phyloP scores from a whole-genome alignment of 176 grass and related monocot genomes.

The Luzula sylvatica region DNA sequence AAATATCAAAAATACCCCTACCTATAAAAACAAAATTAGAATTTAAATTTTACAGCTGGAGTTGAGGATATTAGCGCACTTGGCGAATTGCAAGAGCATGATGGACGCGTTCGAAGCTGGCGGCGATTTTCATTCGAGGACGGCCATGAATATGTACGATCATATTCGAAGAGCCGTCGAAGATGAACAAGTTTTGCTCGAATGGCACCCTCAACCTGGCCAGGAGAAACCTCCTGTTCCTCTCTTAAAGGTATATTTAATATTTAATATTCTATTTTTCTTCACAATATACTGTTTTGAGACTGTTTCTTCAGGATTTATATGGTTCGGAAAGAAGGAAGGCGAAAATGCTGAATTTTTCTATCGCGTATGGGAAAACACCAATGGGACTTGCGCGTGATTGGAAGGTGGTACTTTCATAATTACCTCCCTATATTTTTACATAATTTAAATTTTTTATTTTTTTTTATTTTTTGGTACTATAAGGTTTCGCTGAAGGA shows the following conservation, averaged over 20 bases:
- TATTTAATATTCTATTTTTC: background rate
- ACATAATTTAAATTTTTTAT: constrained; percentile 8
- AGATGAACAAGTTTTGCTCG: constrained; percentile 63
- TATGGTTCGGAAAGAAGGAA: constrained; percentile 93
- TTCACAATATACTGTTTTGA: background rate
- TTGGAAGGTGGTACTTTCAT: constrained; percentile 47
- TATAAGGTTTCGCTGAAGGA: constrained; percentile 59
- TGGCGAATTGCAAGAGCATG: constrained; percentile 83
- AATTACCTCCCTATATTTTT: too few species aligned
- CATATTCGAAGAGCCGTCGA: constrained; percentile 74
- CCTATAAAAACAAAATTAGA: constrained; percentile 1
- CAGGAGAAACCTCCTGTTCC: constrained; percentile 75
- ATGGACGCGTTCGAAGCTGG: constrained; percentile 75
- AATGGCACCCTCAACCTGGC: constrained; percentile 77
- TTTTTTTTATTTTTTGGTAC: constrained; percentile 2
- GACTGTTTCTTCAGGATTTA: constrained; percentile 55
- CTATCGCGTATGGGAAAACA: constrained; percentile 97
- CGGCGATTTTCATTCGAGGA: constrained; percentile 90
- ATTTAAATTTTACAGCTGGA: constrained; percentile 66
- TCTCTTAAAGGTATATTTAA: constrained; percentile 49
- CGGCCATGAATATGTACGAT: constrained; percentile 91
- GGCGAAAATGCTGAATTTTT: constrained; percentile 99
- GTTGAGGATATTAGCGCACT: constrained; percentile 83
- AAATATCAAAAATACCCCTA: background rate
- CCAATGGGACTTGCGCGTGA: constrained; percentile 48